Evolutionary conservation across 345 rosid genomes (phyloP).

Genomic region (Aethionema arabicum): DNA sequence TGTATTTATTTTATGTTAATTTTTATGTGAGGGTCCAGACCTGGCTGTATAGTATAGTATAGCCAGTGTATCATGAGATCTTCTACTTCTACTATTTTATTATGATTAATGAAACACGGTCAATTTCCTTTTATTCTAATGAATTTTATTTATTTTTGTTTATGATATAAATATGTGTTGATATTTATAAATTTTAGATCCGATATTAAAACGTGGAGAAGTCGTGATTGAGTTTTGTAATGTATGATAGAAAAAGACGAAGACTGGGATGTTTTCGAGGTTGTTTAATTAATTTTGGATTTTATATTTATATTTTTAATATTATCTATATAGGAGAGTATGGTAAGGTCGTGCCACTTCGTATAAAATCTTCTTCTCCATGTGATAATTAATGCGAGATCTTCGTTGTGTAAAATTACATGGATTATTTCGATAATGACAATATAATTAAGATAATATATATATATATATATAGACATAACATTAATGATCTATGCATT

Average conservation of each 20-base stretch:
- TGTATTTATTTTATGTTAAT: constrained; percentile 29
- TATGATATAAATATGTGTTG: neutral
- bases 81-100: constrained; percentile 32
- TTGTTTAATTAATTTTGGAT: constrained; percentile 27
- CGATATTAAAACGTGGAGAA: constrained; percentile 33
- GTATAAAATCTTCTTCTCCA: constrained; percentile 12
- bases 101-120: constrained; percentile 32
- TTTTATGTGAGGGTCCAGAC: constrained; percentile 38
- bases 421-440: constrained; percentile 25
- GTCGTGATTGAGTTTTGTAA: constrained; percentile 26
- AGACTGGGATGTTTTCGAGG: constrained; percentile 34
- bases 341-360: constrained; percentile 35
- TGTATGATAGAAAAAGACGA: constrained; percentile 30
- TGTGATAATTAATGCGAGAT: constrained; percentile 37
- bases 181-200: constrained; percentile 1
- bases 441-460: neutral
- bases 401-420: constrained; percentile 19
- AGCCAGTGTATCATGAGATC: constrained; percentile 37
- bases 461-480: too few species aligned
- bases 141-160: constrained; percentile 5
- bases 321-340: constrained; percentile 22
- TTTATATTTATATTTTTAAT: constrained; percentile 17
- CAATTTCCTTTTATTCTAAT: constrained; percentile 10
- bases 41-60: constrained; percentile 37
- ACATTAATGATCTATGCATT: too few species aligned